Conservation (phyloP, 2,329 filamentous ascomycete species). For the Cercospora beticola region DNA sequence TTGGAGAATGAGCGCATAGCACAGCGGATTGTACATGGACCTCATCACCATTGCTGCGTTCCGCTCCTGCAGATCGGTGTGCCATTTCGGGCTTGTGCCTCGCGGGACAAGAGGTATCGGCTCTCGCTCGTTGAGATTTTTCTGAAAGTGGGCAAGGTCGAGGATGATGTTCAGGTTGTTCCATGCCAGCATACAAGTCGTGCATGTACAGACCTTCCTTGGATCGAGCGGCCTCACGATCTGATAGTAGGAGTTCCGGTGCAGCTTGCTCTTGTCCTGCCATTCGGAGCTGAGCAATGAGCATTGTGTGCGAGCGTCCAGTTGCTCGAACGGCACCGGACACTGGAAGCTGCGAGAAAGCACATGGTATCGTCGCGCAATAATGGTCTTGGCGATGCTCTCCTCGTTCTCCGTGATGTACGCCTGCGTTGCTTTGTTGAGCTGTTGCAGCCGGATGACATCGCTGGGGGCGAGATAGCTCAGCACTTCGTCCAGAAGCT, state of each 20-base stretch:
- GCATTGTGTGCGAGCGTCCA: constrained; percentile 28
- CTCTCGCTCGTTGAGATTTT: constrained; percentile 50
- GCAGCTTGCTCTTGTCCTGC: constrained; percentile 47
- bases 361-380: constrained; percentile 50
- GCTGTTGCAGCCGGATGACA: constrained; percentile 48
- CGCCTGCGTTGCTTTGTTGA: constrained; percentile 44
- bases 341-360: constrained; percentile 54
- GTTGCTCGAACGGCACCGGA: constrained; percentile 49
- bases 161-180: constrained; percentile 55
- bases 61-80: constrained; percentile 45
- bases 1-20: constrained; percentile 53
- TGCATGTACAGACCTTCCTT: constrained; percentile 55
- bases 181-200: constrained; percentile 59
- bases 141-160: constrained; percentile 59
- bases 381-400: constrained; percentile 47
- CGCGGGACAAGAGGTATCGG: constrained; percentile 55
- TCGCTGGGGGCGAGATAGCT: constrained; percentile 52
- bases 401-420: constrained; percentile 50
- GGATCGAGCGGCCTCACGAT: constrained; percentile 53
- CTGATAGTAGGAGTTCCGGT: constrained; percentile 55
- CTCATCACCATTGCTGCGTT: constrained; percentile 49
- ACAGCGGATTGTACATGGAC: constrained; percentile 51
- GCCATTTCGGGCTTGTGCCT: constrained; percentile 53
- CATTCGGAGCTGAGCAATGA: constrained; percentile 46
- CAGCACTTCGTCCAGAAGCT: constrained; percentile 53